Evolutionary conservation across 164 flowering plant species (phyloP).

Genomic region (Kalanchoe fedtschenkoi): DNA sequence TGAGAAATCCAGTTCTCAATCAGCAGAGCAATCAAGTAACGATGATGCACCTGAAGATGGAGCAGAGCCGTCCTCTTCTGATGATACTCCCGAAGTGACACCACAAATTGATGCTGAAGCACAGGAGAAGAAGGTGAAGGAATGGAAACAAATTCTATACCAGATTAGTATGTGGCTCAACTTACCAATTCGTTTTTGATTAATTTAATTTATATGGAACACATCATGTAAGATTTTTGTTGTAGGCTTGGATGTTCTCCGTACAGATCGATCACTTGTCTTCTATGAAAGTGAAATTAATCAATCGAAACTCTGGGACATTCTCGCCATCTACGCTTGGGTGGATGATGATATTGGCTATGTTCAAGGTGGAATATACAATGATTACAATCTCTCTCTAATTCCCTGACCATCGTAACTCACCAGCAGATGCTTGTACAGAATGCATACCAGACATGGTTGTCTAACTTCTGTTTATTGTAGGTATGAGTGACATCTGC

Average conservation of each 20-base stretch:
- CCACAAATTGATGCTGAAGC: conserved; percentile 12
- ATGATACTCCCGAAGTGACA: conserved; percentile 1
- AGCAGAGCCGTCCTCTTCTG: conserved; percentile 2
- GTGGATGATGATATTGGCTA: conserved; percentile 73
- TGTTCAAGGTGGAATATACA: conserved; percentile 57
- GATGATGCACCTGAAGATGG: conserved; percentile 10
- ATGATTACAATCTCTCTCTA: neutral
- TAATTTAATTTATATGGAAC: conserved; percentile 2
- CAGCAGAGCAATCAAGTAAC: conserved; percentile 19
- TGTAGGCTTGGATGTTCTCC: conserved; percentile 84
- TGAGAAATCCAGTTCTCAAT: too few relatives aligned
- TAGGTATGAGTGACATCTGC: conserved; percentile 97
- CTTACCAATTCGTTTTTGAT: neutral
- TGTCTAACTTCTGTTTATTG: neutral
- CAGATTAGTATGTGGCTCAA: conserved; percentile 55
- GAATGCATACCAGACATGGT: neutral
- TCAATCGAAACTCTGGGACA: conserved; percentile 79
- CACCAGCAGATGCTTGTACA: neutral
- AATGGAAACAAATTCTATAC: conserved; percentile 69
- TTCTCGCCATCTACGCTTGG: conserved; percentile 84
- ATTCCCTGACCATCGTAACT: neutral
- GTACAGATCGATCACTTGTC: conserved; percentile 72
- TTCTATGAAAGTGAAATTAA: conserved; percentile 70
- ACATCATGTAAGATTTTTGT: conserved; percentile 7
- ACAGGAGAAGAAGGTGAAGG: conserved; percentile 36